Evolutionary conservation across 2,329 filamentous ascomycete species (phyloP).

Genomic region (Beauveria sp.): DNA sequence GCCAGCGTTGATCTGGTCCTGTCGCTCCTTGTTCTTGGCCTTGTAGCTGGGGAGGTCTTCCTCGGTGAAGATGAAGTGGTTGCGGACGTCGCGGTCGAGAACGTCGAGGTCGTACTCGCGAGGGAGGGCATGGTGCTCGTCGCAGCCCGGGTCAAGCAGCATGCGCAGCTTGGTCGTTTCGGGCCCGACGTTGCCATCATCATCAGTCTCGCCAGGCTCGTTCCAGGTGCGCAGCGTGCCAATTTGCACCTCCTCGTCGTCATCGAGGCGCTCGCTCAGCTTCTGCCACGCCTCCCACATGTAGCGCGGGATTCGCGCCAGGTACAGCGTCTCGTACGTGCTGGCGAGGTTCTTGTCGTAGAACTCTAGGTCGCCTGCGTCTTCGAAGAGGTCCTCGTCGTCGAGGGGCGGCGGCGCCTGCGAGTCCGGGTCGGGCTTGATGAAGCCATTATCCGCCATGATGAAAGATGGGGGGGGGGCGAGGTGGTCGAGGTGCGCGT

Average conservation of each 20-base stretch:
- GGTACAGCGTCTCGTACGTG: slow-evolving; percentile 49
- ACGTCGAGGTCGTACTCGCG: slow-evolving; percentile 81
- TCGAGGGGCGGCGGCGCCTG: slow-evolving; percentile 38
- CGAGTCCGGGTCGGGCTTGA: slow-evolving; percentile 44
- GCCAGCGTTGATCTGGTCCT: slow-evolving; percentile 49
- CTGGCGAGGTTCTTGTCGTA: slow-evolving; percentile 36
- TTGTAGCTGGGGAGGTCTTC: slow-evolving; percentile 65
- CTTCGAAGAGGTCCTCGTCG: slow-evolving; percentile 63
- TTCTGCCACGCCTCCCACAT: slow-evolving; percentile 71
- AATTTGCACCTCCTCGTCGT: slow-evolving; percentile 74
- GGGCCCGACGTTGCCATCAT: slow-evolving; percentile 24
- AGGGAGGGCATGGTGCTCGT: slow-evolving; percentile 67
- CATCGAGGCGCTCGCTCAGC: slow-evolving; percentile 51
- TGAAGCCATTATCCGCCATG: slow-evolving; percentile 27
- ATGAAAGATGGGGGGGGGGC: neutral
- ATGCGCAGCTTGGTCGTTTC: slow-evolving; percentile 44
- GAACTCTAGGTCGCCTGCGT: slow-evolving; percentile 51
- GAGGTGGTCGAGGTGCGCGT: neutral
- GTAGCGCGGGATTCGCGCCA: slow-evolving; percentile 71
- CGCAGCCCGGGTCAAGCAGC: slow-evolving; percentile 56
- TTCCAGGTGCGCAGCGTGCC: slow-evolving; percentile 62
- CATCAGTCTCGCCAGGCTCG: slow-evolving; percentile 44
- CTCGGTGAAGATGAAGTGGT: slow-evolving; percentile 89
- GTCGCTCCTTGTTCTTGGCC: slow-evolving; percentile 42
- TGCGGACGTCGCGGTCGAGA: slow-evolving; percentile 56